phyloP scores from a whole-genome alignment of 192 early-diverging fungal species.

The Linderina pennispora region DNA sequence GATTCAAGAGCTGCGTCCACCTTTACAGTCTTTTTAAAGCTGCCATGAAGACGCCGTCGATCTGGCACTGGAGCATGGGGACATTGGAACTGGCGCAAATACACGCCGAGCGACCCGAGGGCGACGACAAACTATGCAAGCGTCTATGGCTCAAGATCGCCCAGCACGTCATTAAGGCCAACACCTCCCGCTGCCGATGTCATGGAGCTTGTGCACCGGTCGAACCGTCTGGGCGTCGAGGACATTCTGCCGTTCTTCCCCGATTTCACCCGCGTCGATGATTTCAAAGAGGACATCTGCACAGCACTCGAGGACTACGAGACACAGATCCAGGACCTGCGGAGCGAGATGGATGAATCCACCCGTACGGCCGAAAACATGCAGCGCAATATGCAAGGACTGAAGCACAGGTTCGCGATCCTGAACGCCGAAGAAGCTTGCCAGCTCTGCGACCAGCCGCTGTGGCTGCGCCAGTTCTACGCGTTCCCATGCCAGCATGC shows the following conservation, averaged over 20 bases:
- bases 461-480: slow-evolving; percentile 86
- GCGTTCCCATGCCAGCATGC: slow-evolving; percentile 94
- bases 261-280: slow-evolving; percentile 94
- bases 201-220: slow-evolving; percentile 73
- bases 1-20: slow-evolving; percentile 82
- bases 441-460: slow-evolving; percentile 65
- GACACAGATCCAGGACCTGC: slow-evolving; percentile 79
- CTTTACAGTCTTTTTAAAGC: slow-evolving; percentile 81
- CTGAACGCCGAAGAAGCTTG: slow-evolving; percentile 59
- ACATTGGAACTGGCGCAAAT: slow-evolving; percentile 87
- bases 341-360: slow-evolving; percentile 93
- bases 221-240: slow-evolving; percentile 80
- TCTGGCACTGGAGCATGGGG: slow-evolving; percentile 75
- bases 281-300: slow-evolving; percentile 96
- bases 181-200: slow-evolving; percentile 84
- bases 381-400: slow-evolving; percentile 78
- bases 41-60: slow-evolving; percentile 92
- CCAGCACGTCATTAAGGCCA: slow-evolving; percentile 78
- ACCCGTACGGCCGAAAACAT: slow-evolving; percentile 90
- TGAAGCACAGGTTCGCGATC: slow-evolving; percentile 66
- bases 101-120: slow-evolving; percentile 86
- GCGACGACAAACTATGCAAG: slow-evolving; percentile 73
- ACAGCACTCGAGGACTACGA: slow-evolving; percentile 90
- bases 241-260: slow-evolving; percentile 97
- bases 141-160: slow-evolving; percentile 94